Evolutionary conservation across 1,284 basidiomycete genomes (phyloP), one percentile per base, ranked within the genome.

Genomic region (Melampsora larici-populina): DNA sequence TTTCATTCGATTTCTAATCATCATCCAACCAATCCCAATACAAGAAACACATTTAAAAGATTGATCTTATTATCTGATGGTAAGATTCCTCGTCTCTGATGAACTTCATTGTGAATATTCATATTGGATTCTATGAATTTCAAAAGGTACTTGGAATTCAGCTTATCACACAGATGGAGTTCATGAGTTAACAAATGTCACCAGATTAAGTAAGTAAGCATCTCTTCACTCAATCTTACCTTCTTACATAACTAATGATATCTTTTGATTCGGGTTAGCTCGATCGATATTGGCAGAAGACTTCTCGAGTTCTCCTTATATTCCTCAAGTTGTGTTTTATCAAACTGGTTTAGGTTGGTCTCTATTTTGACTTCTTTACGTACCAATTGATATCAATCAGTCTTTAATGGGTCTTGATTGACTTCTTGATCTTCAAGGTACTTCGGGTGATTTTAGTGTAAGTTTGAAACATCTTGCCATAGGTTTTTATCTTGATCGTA

Each of bases 251-350:
- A 46, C 15, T 58, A 8, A 24, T 58, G n/a, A 24, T 24, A 8
- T 40, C 7, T 40, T 40, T 40, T 40, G 18, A 55, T 55, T n/a
- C n/a, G n/a, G n/a, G n/a, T 55, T 24, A 75, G 73, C 73, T 6
- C 73, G 73, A 18, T 66, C 64, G 24, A 75, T 75, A 11, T 66
- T 67, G 24, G 48, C 73, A 36, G 65, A 75, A 66, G 73, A 75
- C 26, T 40, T 40, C 15, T 66, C 64, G 26, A 68, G 31, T 13
- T 75, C 67, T 29, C 65, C 73, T 58, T 64, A 64, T 15, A 75
- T 62, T 58, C 73, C 73, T 55, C 73, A 75, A 75, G 55, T 75
- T 40, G 65, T 75, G 15, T 75, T 68, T 55, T 75, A 75, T 48
- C 73, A 75, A 75, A 55, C 73, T 55, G 73, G 73, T 18, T 40